These are phyloP conservation scores for Phlebiopsis gigantea DNA, from an alignment of 768 basidiomycete species.

Conservation along the genomic window DNA sequence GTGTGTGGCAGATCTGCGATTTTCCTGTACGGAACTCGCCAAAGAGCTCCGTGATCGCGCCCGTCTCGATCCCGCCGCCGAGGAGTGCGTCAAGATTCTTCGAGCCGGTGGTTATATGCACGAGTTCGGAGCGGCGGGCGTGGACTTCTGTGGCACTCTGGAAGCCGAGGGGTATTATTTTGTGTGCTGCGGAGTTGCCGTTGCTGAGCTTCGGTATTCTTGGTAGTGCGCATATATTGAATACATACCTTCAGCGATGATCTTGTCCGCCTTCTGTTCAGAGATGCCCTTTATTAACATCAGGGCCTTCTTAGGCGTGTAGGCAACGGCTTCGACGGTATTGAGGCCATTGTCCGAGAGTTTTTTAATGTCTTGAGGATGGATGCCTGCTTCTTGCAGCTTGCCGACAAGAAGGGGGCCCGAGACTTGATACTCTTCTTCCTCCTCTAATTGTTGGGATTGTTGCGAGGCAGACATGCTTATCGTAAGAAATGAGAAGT, in stretches of 20 bases:
- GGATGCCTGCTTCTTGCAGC: slow-evolving; percentile 84
- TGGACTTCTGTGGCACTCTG: slow-evolving; percentile 98
- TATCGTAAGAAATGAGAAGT: background rate
- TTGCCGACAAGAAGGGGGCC: slow-evolving; percentile 86
- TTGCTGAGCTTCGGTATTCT: background rate
- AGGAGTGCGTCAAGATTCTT: slow-evolving; percentile 94
- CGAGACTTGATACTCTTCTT: slow-evolving; percentile 48
- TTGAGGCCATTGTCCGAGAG: slow-evolving; percentile 86
- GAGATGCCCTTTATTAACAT: slow-evolving; percentile 94
- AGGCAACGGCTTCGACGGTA: slow-evolving; percentile 94
- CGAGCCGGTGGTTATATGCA: slow-evolving; percentile 94
- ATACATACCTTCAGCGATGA: slow-evolving; percentile 76
- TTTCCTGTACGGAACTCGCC: slow-evolving; percentile 99
- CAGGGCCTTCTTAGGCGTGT: slow-evolving; percentile 91
- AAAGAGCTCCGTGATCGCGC: slow-evolving; percentile 96
- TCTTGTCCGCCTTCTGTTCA: slow-evolving; percentile 96
- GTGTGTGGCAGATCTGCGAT: slow-evolving; percentile 95
- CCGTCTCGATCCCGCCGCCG: slow-evolving; percentile 97
- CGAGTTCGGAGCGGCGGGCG: slow-evolving; percentile 88
- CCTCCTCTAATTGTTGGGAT: slow-evolving; percentile 46
- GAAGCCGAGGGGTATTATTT: slow-evolving; percentile 96
- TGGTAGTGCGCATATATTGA: background rate
- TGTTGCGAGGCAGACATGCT: slow-evolving; percentile 33
- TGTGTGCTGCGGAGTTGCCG: slow-evolving; percentile 58
- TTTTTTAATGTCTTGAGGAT: slow-evolving; percentile 91